Percentiles rank a stretch among this genome's conserved stretches.
Conservation (phyloP, 1,284 basidiomycete genomes). For the Naganishia albida region DNA sequence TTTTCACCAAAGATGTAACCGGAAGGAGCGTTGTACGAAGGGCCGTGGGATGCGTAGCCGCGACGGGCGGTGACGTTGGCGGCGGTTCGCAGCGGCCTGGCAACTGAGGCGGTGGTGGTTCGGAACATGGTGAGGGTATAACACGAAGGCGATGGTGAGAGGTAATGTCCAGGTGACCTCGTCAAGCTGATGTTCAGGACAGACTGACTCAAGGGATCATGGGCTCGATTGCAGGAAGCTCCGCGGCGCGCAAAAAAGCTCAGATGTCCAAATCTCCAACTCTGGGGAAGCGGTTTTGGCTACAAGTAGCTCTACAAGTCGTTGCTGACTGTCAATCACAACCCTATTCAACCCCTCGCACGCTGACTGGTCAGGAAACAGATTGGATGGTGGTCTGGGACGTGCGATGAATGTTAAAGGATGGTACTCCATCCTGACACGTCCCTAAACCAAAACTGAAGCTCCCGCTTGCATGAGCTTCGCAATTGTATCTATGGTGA, state of each 20-base stretch:
- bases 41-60: slow-evolving; percentile 54
- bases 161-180: not conserved
- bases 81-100: slow-evolving; percentile 14
- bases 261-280: no score
- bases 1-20: slow-evolving; percentile 87
- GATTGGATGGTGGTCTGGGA: not conserved
- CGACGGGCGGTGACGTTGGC: slow-evolving; percentile 7
- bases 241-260: slow-evolving; percentile 14
- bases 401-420: not conserved
- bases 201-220: not conserved
- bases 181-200: not conserved
- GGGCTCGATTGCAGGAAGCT: slow-evolving; percentile 3
- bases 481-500: not conserved
- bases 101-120: slow-evolving; percentile 3
- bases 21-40: slow-evolving; percentile 82
- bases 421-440: not conserved
- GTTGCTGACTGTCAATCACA: no score
- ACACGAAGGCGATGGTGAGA: not conserved
- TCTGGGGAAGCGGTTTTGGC: not conserved
- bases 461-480: not conserved
- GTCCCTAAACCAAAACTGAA: not conserved
- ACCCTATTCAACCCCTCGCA: not conserved
- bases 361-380: not conserved
- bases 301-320: no score
- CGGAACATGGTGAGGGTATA: slow-evolving; percentile 22